These are phyloP conservation scores for Proliferodiscus dingleyae DNA, from an alignment of 2,329 filamentous ascomycete species.

Conservation along the genomic window DNA sequence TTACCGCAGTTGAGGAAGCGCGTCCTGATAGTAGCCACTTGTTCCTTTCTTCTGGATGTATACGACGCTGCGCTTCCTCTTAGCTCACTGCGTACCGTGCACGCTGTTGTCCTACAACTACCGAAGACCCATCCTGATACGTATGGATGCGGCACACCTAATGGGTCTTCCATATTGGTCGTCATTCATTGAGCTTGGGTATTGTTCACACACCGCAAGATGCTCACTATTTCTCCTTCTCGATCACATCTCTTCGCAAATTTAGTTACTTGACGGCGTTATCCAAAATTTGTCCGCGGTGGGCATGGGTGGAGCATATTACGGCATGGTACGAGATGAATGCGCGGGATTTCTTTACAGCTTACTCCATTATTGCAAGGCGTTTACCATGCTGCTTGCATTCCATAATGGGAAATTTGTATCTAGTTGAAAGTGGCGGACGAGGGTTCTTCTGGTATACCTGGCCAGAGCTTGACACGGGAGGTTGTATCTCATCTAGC, in stretches of 20 bases:
- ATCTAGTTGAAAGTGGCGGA: background rate
- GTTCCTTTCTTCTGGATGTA: background rate
- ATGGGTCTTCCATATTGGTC: no score
- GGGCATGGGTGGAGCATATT: background rate
- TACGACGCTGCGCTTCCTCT: background rate
- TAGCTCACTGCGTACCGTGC: background rate
- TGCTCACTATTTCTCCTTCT: background rate
- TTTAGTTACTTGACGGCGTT: background rate
- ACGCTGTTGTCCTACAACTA: background rate
- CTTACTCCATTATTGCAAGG: background rate
- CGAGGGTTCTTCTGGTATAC: background rate
- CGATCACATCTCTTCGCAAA: background rate
- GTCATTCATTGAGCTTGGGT: no score
- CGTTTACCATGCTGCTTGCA: background rate
- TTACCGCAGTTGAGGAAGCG: background rate
- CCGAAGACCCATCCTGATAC: background rate
- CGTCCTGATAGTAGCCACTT: background rate
- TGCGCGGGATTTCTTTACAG: background rate
- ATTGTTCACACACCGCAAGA: background rate
- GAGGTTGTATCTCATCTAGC: background rate
- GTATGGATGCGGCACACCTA: no score
- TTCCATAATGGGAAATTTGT: background rate
- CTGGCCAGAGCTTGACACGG: no score
- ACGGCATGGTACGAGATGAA: background rate
- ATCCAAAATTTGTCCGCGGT: background rate